These are phyloP conservation scores for Solanum ahanhuiri DNA, from an alignment of 257 asterid species.

Conservation along the genomic window DNA sequence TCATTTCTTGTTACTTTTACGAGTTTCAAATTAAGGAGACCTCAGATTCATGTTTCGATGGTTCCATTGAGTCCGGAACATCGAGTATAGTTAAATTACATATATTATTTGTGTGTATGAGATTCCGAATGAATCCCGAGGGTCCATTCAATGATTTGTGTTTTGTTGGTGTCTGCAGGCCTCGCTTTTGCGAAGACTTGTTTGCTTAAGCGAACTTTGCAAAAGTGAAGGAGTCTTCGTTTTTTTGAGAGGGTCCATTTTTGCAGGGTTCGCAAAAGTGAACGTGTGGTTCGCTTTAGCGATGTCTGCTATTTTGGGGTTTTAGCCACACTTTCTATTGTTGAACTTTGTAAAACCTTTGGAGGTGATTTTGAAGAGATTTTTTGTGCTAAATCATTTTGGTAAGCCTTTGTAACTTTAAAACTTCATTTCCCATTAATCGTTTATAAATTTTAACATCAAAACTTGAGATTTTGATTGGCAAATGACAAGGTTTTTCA, in stretches of 20 bases:
- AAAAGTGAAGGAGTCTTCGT: neutral
- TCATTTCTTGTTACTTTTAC: neutral
- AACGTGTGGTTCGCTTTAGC: neutral
- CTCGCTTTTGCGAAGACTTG: no score
- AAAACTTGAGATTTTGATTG: neutral
- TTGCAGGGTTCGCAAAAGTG: neutral
- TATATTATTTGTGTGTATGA: no score
- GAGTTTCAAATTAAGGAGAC: neutral
- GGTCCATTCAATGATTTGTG: neutral
- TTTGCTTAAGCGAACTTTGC: neutral
- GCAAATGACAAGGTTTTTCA: neutral
- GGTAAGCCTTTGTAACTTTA: neutral
- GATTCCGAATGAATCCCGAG: rapidly evolving
- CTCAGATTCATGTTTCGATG: neutral
- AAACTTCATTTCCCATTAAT: neutral
- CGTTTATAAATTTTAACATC: no score
- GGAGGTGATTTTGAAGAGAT: neutral
- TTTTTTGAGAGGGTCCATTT: neutral
- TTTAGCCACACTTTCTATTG: neutral
- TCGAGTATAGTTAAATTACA: neutral
- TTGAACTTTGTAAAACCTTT: neutral
- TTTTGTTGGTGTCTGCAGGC: neutral
- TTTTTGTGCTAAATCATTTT: neutral
- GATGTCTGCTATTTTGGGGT: neutral
- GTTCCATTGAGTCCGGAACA: no score